Evolutionary conservation across 148 eudicot species (phyloP), one percentile per base, ranked within the genome.

Genomic region (Rhododendron ovatum): DNA sequence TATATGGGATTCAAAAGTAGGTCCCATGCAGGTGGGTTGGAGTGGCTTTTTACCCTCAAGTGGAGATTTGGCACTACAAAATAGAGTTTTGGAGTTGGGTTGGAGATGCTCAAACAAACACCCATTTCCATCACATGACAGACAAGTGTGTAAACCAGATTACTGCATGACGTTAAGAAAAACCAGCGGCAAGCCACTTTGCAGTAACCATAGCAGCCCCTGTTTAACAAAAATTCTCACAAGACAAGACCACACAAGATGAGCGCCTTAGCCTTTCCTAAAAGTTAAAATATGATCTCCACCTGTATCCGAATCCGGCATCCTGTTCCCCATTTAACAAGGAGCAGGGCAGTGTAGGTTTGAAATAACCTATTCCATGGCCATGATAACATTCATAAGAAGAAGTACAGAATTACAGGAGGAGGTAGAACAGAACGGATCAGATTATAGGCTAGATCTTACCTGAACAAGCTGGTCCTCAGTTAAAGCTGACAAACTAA

Each of bases 391-490:
- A 65, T 41, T 35, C 53, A 26, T 18, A 80, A 24, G 80, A 30
- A 18, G 45, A 30, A 45, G 17, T 41, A 5, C 59, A 43, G 59
- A 48, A 84, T 50, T 51, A 61, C 35, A 82, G 63, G 39, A 87
- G 77, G 59, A 4, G 45, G 59, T 51, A 28, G 39, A 84, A 82
- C 45, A 12, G 48, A 51, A 67, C 41, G 39, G 26, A 24, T 57
- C 41, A 83, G 50, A 45, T 39, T 77, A 86, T 15, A 82, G 43
- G 24, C 33, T 30, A 37, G 45, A 20, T 14, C 50, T 87, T 88
- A 96, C 99, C 98, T 97, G 93, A 77, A 95, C 98, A 86, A 97
- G 98, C 88, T 97, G 99, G 77, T 95, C 96, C 87, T 94, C 98
- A 4, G 96, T 93, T 67, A 95, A 94, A 67, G 99, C 98, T 82